These are phyloP conservation scores for Ceratonia siliqua DNA, from an alignment of 306 rosid genomes.

Conservation along the genomic window DNA sequence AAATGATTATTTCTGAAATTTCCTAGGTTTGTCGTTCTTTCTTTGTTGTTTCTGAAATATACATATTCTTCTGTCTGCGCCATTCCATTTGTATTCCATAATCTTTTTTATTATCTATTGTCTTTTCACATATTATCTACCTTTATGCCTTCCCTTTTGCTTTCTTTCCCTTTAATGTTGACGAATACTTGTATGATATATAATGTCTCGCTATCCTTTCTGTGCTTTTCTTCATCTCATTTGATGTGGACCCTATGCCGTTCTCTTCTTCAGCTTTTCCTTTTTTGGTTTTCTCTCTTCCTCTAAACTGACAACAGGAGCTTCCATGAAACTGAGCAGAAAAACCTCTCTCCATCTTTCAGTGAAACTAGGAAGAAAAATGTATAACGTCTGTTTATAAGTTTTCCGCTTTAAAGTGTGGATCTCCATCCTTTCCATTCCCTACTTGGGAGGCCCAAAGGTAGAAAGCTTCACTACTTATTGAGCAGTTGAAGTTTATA, in stretches of 20 bases:
- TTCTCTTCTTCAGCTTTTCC: slow-evolving; percentile 19
- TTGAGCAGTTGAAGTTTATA: slow-evolving; percentile 13
- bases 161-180: background rate
- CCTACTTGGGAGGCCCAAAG: background rate
- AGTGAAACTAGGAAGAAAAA: slow-evolving; percentile 6
- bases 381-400: background rate
- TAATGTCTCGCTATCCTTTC: background rate
- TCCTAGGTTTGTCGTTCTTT: slow-evolving; percentile 1
- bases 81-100: slow-evolving; percentile 12
- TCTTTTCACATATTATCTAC: background rate
- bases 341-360: background rate
- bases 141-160: background rate
- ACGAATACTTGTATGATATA: background rate
- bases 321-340: slow-evolving; percentile 43
- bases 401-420: slow-evolving; percentile 4
- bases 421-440: slow-evolving; percentile 13
- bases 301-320: slow-evolving; percentile 27
- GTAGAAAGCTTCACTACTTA: slow-evolving; percentile 30
- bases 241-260: slow-evolving; percentile 27
- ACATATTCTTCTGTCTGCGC: slow-evolving; percentile 4
- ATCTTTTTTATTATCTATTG: background rate
- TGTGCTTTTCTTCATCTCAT: background rate
- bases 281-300: background rate
- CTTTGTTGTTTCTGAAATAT: slow-evolving; percentile 18
- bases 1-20: background rate